Conservation (phyloP, 2,329 filamentous ascomycete species). For the Fusarium falciforme region DNA sequence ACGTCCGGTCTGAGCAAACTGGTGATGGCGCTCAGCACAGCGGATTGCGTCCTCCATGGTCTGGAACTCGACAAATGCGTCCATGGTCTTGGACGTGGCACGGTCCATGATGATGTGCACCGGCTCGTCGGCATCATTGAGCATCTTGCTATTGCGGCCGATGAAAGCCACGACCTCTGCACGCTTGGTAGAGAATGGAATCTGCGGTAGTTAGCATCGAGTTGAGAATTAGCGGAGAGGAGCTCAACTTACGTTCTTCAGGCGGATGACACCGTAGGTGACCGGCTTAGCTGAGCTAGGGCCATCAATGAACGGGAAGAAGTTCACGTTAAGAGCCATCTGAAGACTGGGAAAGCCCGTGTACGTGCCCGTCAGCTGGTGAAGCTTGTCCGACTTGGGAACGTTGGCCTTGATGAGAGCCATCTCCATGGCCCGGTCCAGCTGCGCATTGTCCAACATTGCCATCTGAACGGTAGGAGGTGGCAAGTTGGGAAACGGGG, state of each 20-base stretch:
- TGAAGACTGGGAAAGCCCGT: constrained; percentile 50
- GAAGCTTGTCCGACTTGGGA: constrained; percentile 52
- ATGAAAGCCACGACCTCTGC: constrained; percentile 69
- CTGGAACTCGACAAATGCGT: constrained; percentile 69
- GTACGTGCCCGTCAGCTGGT: constrained; percentile 48
- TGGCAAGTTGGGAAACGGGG: constrained; percentile 14
- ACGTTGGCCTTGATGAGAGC: constrained; percentile 19
- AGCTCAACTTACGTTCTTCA: constrained; percentile 60
- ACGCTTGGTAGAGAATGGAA: constrained; percentile 65
- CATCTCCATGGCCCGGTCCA: background rate
- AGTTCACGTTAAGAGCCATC: constrained; percentile 50
- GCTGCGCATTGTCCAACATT: constrained; percentile 14
- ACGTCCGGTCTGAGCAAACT: constrained; percentile 53
- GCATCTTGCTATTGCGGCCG: constrained; percentile 66
- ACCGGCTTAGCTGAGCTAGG: constrained; percentile 45
- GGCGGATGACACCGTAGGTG: constrained; percentile 59
- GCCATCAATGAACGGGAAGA: constrained; percentile 61
- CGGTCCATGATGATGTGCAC: constrained; percentile 75
- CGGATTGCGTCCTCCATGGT: constrained; percentile 64
- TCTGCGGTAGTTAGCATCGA: constrained; percentile 53
- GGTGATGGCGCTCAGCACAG: constrained; percentile 62
- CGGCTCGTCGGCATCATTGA: constrained; percentile 65
- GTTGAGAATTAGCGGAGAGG: too few species aligned
- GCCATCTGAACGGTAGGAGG: constrained; percentile 23
- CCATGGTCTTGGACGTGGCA: constrained; percentile 71